These are phyloP conservation scores for Hypholoma sublateritium DNA, from an alignment of 768 basidiomycete species.

Conservation along the genomic window DNA sequence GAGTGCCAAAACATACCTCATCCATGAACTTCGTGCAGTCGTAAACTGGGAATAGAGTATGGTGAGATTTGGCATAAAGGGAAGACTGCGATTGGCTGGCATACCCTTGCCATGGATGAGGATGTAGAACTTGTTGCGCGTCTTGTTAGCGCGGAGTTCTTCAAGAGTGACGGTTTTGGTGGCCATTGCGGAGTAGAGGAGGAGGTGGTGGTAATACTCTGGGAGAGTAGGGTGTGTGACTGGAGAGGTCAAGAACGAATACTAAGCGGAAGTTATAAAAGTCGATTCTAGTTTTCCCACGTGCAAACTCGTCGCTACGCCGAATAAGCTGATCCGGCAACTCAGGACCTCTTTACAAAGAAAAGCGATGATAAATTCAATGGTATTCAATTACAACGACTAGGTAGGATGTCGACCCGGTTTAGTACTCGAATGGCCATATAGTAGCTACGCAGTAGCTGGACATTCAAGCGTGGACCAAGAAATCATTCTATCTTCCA, in stretches of 20 bases:
- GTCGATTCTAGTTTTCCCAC: slow-evolving; percentile 16
- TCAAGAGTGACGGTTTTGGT: slow-evolving; percentile 65
- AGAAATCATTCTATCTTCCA: slow-evolving; percentile 59
- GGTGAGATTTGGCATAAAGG: slow-evolving; percentile 29
- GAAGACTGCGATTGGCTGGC: slow-evolving; percentile 34
- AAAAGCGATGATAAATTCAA: neutral
- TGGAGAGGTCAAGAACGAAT: neutral
- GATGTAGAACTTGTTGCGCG: slow-evolving; percentile 77
- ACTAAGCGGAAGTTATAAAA: slow-evolving; percentile 9
- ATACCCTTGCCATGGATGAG: slow-evolving; percentile 85
- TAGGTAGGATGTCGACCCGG: slow-evolving; percentile 45
- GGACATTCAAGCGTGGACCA: slow-evolving; percentile 81
- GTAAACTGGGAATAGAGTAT: slow-evolving; percentile 63
- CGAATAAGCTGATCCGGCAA: slow-evolving; percentile 7
- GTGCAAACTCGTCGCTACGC: slow-evolving; percentile 10
- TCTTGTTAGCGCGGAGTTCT: slow-evolving; percentile 75
- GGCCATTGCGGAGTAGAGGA: slow-evolving; percentile 36
- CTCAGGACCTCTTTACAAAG: neutral
- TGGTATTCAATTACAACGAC: neutral
- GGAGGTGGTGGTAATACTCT: slow-evolving; percentile 24
- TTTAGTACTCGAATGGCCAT: slow-evolving; percentile 83
- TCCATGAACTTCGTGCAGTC: slow-evolving; percentile 92
- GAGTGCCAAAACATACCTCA: slow-evolving; percentile 54
- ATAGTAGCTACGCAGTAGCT: slow-evolving; percentile 35
- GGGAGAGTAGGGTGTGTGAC: slow-evolving; percentile 8